Conservation (phyloP, 345 rosid genomes). For the Orychophragmus violaceus region DNA sequence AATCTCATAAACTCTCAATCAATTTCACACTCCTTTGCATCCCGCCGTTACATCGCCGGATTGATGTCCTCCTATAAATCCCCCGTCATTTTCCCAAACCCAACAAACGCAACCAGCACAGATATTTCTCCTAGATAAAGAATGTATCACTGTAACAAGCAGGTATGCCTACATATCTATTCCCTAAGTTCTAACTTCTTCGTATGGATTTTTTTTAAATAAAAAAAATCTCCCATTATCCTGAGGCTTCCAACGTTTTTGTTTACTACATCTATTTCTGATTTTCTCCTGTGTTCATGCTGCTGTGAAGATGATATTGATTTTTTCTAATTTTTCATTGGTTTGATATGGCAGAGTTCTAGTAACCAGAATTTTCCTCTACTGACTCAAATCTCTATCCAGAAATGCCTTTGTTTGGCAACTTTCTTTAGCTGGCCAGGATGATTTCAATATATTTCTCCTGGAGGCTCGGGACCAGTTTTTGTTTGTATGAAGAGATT, state of each 20-base stretch:
- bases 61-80: too few relatives aligned
- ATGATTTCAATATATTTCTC: not conserved
- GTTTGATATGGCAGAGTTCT: constrained; percentile 27
- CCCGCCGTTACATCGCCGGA: too few relatives aligned
- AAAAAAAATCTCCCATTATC: not conserved
- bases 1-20: too few relatives aligned
- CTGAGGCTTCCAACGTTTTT: constrained; percentile 3
- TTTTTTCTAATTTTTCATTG: not conserved
- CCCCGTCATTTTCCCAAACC: too few relatives aligned
- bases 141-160: constrained; percentile 62
- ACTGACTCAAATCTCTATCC: not conserved
- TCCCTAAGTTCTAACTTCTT: not conserved
- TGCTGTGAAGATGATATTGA: too few relatives aligned
- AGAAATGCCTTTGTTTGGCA: not conserved
- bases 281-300: too few relatives aligned
- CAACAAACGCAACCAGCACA: too few relatives aligned
- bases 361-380: constrained; percentile 29
- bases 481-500: not conserved
- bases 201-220: too few relatives aligned
- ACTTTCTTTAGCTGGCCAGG: not conserved
- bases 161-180: constrained; percentile 38
- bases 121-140: constrained; percentile 76
- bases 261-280: too few relatives aligned
- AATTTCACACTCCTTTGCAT: too few relatives aligned
- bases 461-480: not conserved